Evolutionary conservation across 2,329 filamentous ascomycete species (phyloP), one percentile per base, ranked within the genome.

Genomic region (Sporothrix globosa): DNA sequence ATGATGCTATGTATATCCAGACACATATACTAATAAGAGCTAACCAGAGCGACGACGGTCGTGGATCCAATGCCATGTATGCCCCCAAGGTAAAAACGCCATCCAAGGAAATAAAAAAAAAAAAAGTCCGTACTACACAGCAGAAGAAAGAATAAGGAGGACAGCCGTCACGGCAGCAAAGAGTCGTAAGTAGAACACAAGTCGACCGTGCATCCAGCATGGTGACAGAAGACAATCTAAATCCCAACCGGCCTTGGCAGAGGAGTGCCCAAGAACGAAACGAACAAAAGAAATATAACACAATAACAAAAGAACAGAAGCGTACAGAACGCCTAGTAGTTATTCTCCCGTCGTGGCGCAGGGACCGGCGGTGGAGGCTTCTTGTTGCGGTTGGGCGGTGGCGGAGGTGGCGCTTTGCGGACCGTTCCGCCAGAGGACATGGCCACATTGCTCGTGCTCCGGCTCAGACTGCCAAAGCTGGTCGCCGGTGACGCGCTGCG

Each of bases 281-380:
- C 34, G 41, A 44, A 44, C 11, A 44, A 11, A 44, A 44, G 41
- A 44, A 44, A 44, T 13, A 13, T 1, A 13, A 13, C 11, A 44
- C 4, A 17, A 44, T 1, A 14, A 44, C 9, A 2, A 44, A 30
- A 46, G 10, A 46, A 39, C 27, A 48, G 19, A 21, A 2, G 24
- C 17, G 34, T 17, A 13, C 46, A 54, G 34, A 19, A 44, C 34
- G 11, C 24, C 24, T 66, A 66, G 60, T 58, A 70, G 69, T 67
- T 48, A 6, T 48, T 19, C 48, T 68, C 71, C 19, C 71, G 71
- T 17, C 71, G 71, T 11, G 70, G 70, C 19, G 79, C 80, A 14
- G 85, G 83, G 73, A 86, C 82, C 2, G 84, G 85, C 46, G 85
- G 85, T 10, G 85, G 80, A 2, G 86, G 84, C 79, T 88, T 88